phyloP scores from a whole-genome alignment of 495 filamentous ascomycete species.

The Penicillium paxilli region DNA sequence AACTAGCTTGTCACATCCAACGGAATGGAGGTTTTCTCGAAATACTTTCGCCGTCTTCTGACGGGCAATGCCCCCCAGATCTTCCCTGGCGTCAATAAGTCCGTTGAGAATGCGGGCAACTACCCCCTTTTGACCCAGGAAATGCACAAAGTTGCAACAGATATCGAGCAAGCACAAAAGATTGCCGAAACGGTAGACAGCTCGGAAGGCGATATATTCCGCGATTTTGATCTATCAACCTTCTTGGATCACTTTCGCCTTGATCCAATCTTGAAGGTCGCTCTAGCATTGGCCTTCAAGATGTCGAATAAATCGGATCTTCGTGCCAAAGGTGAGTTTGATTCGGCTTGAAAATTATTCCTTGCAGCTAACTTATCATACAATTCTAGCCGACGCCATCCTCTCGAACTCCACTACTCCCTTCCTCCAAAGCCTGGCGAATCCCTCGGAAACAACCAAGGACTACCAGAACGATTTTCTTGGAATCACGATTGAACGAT shows the following conservation, averaged over 20 bases:
- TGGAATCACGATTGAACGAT: constrained; percentile 75
- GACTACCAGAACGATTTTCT: constrained; percentile 67
- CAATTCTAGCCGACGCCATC: constrained; percentile 70
- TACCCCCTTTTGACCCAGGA: constrained; percentile 79
- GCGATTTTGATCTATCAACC: constrained; percentile 87
- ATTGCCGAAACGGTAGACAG: constrained; percentile 92
- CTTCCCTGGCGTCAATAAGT: constrained; percentile 71
- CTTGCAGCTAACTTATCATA: not conserved
- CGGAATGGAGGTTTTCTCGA: constrained; percentile 95
- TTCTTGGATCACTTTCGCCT: constrained; percentile 95
- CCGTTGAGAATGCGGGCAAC: constrained; percentile 71
- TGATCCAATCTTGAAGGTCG: constrained; percentile 79
- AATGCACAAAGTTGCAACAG: constrained; percentile 79
- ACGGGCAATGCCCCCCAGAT: constrained; percentile 82
- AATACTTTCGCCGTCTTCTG: constrained; percentile 87
- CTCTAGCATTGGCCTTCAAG: constrained; percentile 89
- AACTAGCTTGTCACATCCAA: constrained; percentile 83
- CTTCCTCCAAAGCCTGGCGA: constrained; percentile 72
- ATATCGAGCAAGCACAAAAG: constrained; percentile 77
- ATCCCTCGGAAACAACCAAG: constrained; percentile 55
- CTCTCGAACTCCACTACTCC: constrained; percentile 69
- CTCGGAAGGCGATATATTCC: constrained; percentile 83
- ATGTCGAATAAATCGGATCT: constrained; percentile 74
- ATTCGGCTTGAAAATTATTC: not conserved
- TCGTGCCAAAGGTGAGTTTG: constrained; percentile 76